A percentile compares a stretch with the other conserved stretches of the same genome.
These are phyloP conservation scores for Filosporella fistucella DNA, from an alignment of 495 filamentous ascomycete genomes.

Conservation along the genomic window DNA sequence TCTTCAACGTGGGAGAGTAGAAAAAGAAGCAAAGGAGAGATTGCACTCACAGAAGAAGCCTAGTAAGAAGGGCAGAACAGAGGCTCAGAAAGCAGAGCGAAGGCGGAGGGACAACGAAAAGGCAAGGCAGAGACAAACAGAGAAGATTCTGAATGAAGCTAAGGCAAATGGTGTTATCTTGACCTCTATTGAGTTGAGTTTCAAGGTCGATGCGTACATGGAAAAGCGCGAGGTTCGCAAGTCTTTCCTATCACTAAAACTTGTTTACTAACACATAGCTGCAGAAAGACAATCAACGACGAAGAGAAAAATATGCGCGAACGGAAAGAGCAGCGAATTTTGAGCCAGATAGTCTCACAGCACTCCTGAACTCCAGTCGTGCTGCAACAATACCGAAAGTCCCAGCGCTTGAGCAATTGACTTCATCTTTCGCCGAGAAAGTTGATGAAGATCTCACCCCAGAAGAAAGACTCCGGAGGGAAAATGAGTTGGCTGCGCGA, in stretches of 20 bases:
- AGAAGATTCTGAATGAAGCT: neutral
- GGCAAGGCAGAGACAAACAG: neutral
- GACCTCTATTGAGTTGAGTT: slow-evolving; percentile 1
- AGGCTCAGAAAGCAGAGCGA: slow-evolving; percentile 7
- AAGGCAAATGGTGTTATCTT: slow-evolving; percentile 1
- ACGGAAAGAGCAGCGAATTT: neutral
- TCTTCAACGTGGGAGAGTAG: neutral
- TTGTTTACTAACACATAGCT: neutral
- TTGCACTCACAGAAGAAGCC: neutral
- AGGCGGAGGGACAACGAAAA: slow-evolving; percentile 4
- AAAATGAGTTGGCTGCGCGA: neutral
- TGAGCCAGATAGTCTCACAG: neutral
- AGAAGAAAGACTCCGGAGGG: neutral
- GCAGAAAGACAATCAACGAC: neutral
- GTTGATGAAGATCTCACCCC: neutral
- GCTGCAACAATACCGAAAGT: no score
- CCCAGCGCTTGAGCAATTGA: no score
- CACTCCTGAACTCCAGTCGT: no score
- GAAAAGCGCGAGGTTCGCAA: slow-evolving; percentile 14
- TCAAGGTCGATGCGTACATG: slow-evolving; percentile 11
- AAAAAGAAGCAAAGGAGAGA: neutral
- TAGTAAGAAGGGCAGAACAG: neutral
- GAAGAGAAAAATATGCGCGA: neutral
- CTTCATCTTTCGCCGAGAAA: neutral
- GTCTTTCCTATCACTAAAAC: neutral